Evolutionary conservation across 116 monocot species (phyloP).

Genomic region (Cymodocea nodosa): DNA sequence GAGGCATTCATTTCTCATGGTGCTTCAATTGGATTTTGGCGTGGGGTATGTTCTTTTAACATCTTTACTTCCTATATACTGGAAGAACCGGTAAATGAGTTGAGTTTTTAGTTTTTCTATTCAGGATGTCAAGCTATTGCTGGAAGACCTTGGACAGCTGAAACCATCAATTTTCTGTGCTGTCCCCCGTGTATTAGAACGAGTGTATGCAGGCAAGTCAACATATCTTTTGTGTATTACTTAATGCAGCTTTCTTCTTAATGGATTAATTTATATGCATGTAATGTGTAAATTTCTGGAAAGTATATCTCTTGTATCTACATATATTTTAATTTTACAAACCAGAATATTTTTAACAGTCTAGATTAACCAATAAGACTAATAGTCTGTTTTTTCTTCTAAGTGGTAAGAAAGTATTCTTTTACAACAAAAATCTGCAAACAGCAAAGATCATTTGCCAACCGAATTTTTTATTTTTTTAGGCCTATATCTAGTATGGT

Average conservation of each 20-base stretch:
- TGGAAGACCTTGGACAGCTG: constrained; percentile 77
- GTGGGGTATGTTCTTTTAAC: constrained; percentile 46
- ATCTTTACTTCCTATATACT: background rate
- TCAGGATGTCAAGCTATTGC: constrained; percentile 81
- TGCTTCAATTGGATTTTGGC: constrained; percentile 96
- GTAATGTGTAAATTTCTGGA: background rate
- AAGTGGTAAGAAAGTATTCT: background rate
- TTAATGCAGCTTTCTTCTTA: background rate
- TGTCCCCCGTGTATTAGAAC: constrained; percentile 88
- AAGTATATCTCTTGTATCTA: background rate
- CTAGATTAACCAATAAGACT: background rate
- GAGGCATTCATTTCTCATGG: constrained; percentile 78
- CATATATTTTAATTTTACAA: background rate
- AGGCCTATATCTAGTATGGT: background rate
- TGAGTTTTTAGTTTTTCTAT: background rate
- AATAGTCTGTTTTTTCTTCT: background rate
- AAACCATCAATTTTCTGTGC: constrained; percentile 90
- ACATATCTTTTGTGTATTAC: background rate
- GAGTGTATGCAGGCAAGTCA: constrained; percentile 65
- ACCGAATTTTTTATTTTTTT: background rate
- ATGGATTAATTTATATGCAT: background rate
- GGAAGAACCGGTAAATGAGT: background rate
- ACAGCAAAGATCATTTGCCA: background rate
- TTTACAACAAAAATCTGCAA: background rate
- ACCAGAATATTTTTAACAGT: background rate